Evolutionary conservation across 2,329 filamentous ascomycete species (phyloP).

Genomic region (Phaeosphaeria sp.): DNA sequence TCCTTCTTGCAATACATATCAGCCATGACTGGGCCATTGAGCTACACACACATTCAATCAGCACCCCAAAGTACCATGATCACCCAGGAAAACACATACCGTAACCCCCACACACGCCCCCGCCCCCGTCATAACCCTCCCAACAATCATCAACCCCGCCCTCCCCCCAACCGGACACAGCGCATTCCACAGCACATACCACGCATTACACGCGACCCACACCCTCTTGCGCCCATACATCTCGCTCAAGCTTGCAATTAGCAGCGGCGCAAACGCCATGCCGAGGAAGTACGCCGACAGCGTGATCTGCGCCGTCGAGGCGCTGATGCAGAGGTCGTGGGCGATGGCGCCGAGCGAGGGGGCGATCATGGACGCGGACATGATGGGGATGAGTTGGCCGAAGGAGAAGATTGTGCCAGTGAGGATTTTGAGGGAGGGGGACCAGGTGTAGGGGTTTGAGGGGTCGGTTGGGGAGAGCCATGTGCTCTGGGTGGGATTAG

Average conservation of each 20-base stretch:
- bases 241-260: slow-evolving; percentile 14
- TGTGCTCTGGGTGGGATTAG: not conserved
- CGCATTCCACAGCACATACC: slow-evolving; percentile 21
- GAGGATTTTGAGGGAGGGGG: slow-evolving; percentile 24
- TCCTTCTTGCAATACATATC: slow-evolving; percentile 18
- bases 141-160: slow-evolving; percentile 16
- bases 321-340: slow-evolving; percentile 12
- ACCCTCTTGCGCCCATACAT: slow-evolving; percentile 14
- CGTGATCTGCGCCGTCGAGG: slow-evolving; percentile 13
- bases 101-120: slow-evolving; percentile 20
- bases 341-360: slow-evolving; percentile 15
- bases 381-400: slow-evolving; percentile 21
- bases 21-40: slow-evolving; percentile 21
- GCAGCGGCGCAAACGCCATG: slow-evolving; percentile 18
- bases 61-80: no score
- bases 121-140: slow-evolving; percentile 14
- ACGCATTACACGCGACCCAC: slow-evolving; percentile 11
- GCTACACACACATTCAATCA: slow-evolving; percentile 1
- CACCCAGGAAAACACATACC: no score
- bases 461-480: slow-evolving; percentile 23
- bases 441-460: slow-evolving; percentile 45
- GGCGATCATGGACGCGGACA: slow-evolving; percentile 22
- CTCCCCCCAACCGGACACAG: slow-evolving; percentile 9
- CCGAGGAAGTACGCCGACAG: slow-evolving; percentile 20
- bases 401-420: slow-evolving; percentile 10